Base-by-base conservation (phyloP, 768 basidiomycete genomes). In the Collybiopsis confluens region DNA sequence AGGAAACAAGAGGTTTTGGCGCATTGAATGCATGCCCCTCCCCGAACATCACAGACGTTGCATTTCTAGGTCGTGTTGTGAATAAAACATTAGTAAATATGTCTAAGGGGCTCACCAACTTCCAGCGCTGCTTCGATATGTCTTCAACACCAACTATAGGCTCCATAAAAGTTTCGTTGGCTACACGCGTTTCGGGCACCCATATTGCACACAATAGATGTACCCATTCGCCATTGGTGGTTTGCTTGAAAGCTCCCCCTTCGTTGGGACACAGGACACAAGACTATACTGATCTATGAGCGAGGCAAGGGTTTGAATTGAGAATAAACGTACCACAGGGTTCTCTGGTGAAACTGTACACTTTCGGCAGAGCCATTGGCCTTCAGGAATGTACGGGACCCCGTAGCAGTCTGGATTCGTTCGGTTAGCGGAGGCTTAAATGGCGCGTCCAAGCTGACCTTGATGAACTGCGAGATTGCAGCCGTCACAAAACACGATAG, bases 381-480 rank as follows among this genome's bases (percentile, higher is more conserved):
- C 97, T 73, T 99, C 97, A 0, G 97, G 97, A 55, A 99, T 98
- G 65, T 99, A 99, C 10, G 97, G 97, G 1, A 99, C 93, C 18
- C 97, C 97, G 63, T 99, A 99, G 64, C 97, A 99, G 66, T 99
- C 97, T 97, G 58, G 2, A 21, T 43, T 5, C 18, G 23, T 10
- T 20, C 6, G 33, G 6, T 2, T 9, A 46, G 10, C 6, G 8
- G 20, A 9, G 15, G 48, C 44, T 45, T 16, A 6, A 7, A 20
- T 16, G 3, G 15, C 15, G 30, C 13, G 13, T 45, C 10, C 35
- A 24, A 28, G 60, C 79, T 50, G 56, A 90, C 95, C 95, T 80
- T 99, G 97, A 73, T 99, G 97, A n/a, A 99, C 97, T 9, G 97
- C 97, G 24, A 99, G 73, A 68, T 98, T 98, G 68, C 97, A 99